Base-by-base conservation (phyloP, 257 asterid species). In the Ilex aquifolium region DNA sequence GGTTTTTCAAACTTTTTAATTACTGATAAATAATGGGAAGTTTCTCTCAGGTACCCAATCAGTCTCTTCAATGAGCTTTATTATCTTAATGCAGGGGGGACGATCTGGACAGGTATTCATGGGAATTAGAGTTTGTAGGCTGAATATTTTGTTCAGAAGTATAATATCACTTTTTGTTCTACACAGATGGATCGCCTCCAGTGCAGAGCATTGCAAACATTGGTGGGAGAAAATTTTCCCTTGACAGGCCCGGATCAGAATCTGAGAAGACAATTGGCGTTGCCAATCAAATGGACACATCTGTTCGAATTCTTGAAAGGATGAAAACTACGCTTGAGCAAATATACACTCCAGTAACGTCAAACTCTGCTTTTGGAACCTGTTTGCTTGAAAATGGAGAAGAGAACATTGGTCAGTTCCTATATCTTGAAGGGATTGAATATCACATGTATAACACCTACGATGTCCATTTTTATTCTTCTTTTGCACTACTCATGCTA, bases 11-110 rank as follows among this genome's bases (percentile, higher is more conserved):
- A 44, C 13, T 44, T 44, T 44, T 44, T 44, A 7, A 44, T 13
- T 44, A 7, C 1, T 7, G 50, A 44, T 7, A 44, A 44, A 10
- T n/a, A 55, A 68, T 62, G 27, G 27, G 1, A 21, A 44, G 39
- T 72, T 56, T 5, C 27, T 40, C 69, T 69, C 88, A 92, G 99
- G 99, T 90, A 93, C 62, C 95, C 96, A 1, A 56, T 80, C 64
- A 85, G 96, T 63, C 95, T 93, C 59, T 90, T 93, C 87, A 93
- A 93, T 56, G 99, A 93, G 80, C 94, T 93, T 69, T 93, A 93
- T 80, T 90, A 79, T 82, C 88, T 93, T 57, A 93, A 84, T 73
- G 58, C 97, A 0, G 99, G 97, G 64, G 96, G 99, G 58, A 68
- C 99, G 74, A 93, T 87, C 65, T 93, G 97, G 99, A 93, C 99